These are phyloP conservation scores for Fusarium poae DNA, from an alignment of 2,329 filamentous ascomycete genomes.

Conservation along the genomic window DNA sequence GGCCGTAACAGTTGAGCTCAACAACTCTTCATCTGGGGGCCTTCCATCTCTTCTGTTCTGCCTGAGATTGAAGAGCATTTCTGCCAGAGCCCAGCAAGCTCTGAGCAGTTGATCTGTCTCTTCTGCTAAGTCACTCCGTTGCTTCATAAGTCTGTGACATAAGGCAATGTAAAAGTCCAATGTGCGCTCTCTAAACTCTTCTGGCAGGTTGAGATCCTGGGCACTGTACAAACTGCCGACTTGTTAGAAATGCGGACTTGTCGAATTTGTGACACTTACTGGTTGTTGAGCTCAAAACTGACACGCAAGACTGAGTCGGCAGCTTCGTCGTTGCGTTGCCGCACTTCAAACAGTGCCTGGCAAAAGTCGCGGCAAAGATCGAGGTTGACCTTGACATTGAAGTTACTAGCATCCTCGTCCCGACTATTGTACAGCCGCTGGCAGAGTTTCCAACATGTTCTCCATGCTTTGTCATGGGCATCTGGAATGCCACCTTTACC, in stretches of 20 bases:
- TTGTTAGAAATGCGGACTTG: constrained; percentile 45
- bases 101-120: constrained; percentile 87
- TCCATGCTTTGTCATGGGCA: constrained; percentile 90
- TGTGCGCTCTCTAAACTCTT: constrained; percentile 88
- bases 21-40: constrained; percentile 81
- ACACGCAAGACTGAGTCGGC: constrained; percentile 90
- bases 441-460: constrained; percentile 92
- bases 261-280: constrained; percentile 63
- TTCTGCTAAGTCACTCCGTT: constrained; percentile 80
- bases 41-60: constrained; percentile 83
- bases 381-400: constrained; percentile 79
- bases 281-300: constrained; percentile 95
- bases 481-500: constrained; percentile 79
- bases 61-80: constrained; percentile 91
- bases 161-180: constrained; percentile 95
- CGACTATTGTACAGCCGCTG: constrained; percentile 87
- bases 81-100: constrained; percentile 90
- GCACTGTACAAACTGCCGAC: constrained; percentile 81
- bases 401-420: constrained; percentile 75
- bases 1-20: constrained; percentile 89
- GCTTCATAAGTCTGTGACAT: constrained; percentile 97
- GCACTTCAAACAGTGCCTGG: constrained; percentile 88
- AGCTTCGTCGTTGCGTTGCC: constrained; percentile 80
- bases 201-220: constrained; percentile 82
- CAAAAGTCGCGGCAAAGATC: constrained; percentile 94